phyloP scores from a whole-genome alignment of 768 basidiomycete genomes.

The Termitomyces sp. region DNA sequence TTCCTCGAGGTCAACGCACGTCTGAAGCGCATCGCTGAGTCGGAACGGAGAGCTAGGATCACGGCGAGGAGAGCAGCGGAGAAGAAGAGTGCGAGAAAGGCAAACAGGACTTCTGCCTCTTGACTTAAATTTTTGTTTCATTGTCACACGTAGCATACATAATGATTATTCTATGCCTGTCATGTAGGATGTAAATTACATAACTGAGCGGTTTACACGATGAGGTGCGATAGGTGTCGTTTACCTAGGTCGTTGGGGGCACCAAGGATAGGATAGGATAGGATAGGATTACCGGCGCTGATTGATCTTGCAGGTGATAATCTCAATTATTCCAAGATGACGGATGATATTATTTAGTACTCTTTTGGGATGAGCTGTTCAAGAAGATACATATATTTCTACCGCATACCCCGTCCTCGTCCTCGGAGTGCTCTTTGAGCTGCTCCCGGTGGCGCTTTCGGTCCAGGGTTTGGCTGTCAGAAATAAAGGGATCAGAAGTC shows the following conservation, averaged over 20 bases:
- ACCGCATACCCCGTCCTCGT: constrained; percentile 77
- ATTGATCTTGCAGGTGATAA: no score
- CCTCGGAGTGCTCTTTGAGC: constrained; percentile 84
- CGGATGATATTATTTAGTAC: background rate
- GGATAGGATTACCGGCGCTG: no score
- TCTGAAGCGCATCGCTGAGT: constrained; percentile 43
- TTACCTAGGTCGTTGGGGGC: no score
- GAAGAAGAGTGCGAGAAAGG: constrained; percentile 13
- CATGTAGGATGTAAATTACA: no score
- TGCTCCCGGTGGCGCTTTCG: constrained; percentile 87
- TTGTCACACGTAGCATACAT: background rate
- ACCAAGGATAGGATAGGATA: no score
- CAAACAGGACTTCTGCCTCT: background rate
- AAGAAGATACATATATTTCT: constrained; percentile 11
- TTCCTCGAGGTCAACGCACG: constrained; percentile 60
- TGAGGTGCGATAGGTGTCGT: no score
- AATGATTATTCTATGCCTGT: constrained; percentile 1
- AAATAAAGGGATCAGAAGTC: constrained; percentile 14
- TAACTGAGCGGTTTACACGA: no score
- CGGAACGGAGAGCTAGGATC: constrained; percentile 41
- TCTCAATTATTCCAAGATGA: background rate
- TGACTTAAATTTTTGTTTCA: background rate
- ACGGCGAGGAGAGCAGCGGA: constrained; percentile 21
- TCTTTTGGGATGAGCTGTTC: background rate
- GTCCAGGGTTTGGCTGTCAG: constrained; percentile 72